Conservation (phyloP, 2,329 filamentous ascomycete species). For the Fusarium sp. region DNA sequence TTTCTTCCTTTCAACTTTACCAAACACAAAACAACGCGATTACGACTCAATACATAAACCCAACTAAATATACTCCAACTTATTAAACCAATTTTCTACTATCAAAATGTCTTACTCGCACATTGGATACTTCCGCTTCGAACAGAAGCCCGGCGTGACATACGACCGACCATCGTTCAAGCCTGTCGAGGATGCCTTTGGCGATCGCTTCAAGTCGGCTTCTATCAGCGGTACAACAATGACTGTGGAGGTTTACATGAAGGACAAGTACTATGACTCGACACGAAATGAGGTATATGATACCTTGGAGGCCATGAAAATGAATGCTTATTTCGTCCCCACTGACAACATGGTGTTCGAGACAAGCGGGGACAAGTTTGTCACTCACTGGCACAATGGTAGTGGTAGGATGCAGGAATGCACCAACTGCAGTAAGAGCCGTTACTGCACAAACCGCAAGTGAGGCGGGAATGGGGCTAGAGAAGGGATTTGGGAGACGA, state of each 20-base stretch:
- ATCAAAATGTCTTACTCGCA: not conserved
- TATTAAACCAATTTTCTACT: not conserved
- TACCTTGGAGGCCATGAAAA: not conserved
- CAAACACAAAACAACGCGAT: not conserved
- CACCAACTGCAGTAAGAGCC: not conserved
- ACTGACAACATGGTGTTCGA: not conserved
- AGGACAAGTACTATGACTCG: not conserved
- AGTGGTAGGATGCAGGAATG: not conserved
- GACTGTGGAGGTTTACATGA: not conserved
- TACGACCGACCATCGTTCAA: not conserved
- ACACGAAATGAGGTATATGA: not conserved
- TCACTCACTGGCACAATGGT: not conserved
- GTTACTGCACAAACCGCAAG: not conserved
- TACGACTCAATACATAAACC: not conserved
- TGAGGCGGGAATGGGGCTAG: rapidly evolving
- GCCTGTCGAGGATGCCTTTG: not conserved
- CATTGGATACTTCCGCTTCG: not conserved
- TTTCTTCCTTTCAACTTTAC: not conserved
- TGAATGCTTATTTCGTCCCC: not conserved
- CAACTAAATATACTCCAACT: not conserved
- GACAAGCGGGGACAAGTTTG: not conserved
- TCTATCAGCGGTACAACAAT: not conserved
- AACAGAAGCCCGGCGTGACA: not conserved
- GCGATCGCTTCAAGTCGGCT: not conserved
- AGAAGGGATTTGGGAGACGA: too few species aligned